phyloP scores from a whole-genome alignment of 2,329 filamentous ascomycete genomes.

The Fusarium pseudonygamai region DNA sequence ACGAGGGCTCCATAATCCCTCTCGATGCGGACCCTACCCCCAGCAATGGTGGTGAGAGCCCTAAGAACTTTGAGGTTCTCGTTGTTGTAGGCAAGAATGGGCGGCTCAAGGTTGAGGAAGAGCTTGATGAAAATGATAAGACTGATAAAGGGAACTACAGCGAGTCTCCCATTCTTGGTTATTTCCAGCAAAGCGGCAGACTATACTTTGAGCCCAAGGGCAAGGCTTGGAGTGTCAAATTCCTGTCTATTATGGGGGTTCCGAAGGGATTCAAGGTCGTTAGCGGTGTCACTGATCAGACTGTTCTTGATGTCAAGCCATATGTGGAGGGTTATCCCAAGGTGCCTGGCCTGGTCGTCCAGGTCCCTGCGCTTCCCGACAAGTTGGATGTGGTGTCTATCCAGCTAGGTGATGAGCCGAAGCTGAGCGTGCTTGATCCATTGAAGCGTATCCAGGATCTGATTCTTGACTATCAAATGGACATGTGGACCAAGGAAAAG shows the following conservation, averaged over 20 bases:
- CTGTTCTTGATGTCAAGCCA: neutral
- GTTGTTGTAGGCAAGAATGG: conserved; percentile 59
- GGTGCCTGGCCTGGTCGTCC: conserved; percentile 22
- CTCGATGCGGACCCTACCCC: conserved; percentile 57
- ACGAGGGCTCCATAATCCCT: conserved; percentile 67
- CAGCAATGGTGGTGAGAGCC: conserved; percentile 58
- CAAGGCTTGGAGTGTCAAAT: conserved; percentile 29
- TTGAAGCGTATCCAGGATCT: conserved; percentile 28
- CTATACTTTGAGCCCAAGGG: conserved; percentile 1
- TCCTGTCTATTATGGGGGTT: conserved; percentile 15
- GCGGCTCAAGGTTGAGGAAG: conserved; percentile 60
- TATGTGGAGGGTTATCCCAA: conserved; percentile 20
- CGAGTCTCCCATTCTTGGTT: neutral
- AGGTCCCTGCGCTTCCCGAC: neutral
- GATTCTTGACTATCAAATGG: conserved; percentile 42
- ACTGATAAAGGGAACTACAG: neutral
- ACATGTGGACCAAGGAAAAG: conserved; percentile 40
- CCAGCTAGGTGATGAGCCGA: neutral
- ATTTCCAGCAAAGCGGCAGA: conserved; percentile 8
- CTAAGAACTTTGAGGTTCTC: conserved; percentile 58
- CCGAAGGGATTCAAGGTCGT: neutral
- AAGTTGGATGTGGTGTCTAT: neutral
- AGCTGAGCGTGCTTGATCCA: conserved; percentile 24
- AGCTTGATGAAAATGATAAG: conserved; percentile 37
- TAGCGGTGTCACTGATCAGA: neutral